Conservation (phyloP, 1,284 basidiomycete species). For the Cystobasidiaceae sp. region DNA sequence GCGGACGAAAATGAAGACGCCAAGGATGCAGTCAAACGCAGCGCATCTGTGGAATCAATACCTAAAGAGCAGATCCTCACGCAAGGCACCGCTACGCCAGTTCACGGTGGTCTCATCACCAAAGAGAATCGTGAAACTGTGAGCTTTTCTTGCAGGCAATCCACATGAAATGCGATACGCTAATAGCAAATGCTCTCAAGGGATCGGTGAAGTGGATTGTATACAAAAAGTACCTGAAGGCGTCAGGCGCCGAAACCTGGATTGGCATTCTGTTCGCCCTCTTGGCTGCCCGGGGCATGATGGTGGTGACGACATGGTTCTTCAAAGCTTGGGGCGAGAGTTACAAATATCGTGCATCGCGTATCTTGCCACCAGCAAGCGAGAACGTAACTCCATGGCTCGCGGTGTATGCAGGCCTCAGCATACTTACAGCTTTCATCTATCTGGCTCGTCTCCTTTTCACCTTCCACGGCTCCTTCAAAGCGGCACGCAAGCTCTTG, state of each 20-base stretch:
- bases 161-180: neutral
- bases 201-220: slow-evolving; percentile 33
- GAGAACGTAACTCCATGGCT: slow-evolving; percentile 50
- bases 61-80: neutral
- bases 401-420: slow-evolving; percentile 45
- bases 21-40: neutral
- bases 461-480: slow-evolving; percentile 60
- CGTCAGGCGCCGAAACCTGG: slow-evolving; percentile 52
- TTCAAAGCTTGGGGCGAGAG: slow-evolving; percentile 58
- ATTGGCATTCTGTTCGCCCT: slow-evolving; percentile 52
- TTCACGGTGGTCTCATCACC: slow-evolving; percentile 11
- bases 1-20: neutral
- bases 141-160: neutral
- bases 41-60: neutral
- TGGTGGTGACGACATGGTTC: slow-evolving; percentile 63
- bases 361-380: slow-evolving; percentile 46
- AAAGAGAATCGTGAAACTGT: slow-evolving; percentile 25
- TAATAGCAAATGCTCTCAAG: neutral
- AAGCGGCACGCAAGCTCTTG: slow-evolving; percentile 58
- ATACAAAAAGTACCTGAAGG: slow-evolving; percentile 56
- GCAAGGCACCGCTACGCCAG: neutral
- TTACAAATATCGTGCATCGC: slow-evolving; percentile 8
- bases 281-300: slow-evolving; percentile 49
- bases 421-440: slow-evolving; percentile 46
- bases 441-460: slow-evolving; percentile 55